Conservation (phyloP, 345 rosid species). For the Populus deltoides region DNA sequence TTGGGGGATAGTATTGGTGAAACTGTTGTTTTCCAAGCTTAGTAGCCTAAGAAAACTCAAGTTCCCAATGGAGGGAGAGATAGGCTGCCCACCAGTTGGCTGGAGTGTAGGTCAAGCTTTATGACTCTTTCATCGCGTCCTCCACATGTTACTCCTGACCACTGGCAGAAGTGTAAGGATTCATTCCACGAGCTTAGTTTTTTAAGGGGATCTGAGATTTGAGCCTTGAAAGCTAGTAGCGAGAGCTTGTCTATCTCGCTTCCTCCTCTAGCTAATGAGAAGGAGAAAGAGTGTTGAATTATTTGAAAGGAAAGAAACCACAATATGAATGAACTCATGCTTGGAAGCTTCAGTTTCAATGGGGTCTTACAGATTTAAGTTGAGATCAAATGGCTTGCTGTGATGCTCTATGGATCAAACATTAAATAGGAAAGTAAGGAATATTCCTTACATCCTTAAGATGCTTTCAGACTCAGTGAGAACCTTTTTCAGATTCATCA, state of each 20-base stretch:
- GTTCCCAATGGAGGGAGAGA: conserved; percentile 11
- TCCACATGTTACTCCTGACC: conserved; percentile 11
- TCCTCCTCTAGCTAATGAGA: not conserved
- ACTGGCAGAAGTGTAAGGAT: conserved; percentile 1
- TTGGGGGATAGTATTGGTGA: not conserved
- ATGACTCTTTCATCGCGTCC: not conserved
- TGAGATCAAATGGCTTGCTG: too few species aligned
- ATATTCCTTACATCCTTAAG: too few species aligned
- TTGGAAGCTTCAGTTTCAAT: not conserved
- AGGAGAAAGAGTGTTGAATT: not conserved
- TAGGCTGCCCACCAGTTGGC: not conserved
- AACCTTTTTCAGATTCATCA: too few species aligned
- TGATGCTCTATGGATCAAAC: too few species aligned
- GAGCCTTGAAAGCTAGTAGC: too few species aligned
- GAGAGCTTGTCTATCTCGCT: too few species aligned
- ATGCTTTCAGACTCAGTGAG: too few species aligned
- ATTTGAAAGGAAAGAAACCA: not conserved
- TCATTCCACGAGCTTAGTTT: conserved; percentile 9
- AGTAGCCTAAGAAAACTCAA: conserved; percentile 3
- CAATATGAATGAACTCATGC: not conserved
- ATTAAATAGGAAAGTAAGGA: too few species aligned
- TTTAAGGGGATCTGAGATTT: not conserved
- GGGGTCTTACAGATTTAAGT: too few species aligned
- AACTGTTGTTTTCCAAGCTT: conserved; percentile 3
- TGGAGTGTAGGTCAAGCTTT: not conserved